Evolutionary conservation across 768 basidiomycete species (phyloP), one percentile per base, ranked within the genome.

Genomic region (Megacollybia marginata): DNA sequence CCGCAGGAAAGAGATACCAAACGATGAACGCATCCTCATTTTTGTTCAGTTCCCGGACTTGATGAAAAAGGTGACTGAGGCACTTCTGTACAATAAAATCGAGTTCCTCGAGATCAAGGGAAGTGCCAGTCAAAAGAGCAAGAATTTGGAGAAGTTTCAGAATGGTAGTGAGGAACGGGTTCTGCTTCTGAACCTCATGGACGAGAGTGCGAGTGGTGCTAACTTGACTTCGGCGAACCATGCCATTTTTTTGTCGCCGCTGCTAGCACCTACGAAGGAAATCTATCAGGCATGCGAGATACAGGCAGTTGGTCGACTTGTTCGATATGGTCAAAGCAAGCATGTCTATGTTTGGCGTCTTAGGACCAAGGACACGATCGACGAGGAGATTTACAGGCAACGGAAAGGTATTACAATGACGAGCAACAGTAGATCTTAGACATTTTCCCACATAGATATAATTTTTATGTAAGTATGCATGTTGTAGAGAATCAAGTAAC

Each of bases 41-140:
- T 97, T 97, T 67, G 88, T 95, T n/a, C 94, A 97, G 61, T 97
- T 94, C 75, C 84, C 81, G 5, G 93, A 96, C 67, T 75, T 97
- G 51, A 91, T 88, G 79, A 82, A 82, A 61, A 96, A 95, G 65
- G 88, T 96, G 31, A 82, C 82, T 8, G 87, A 92, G 53, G 90
- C 92, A 0, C 77, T 97, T 54, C 69, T 64, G 2, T 78, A 79
- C 48, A 75, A 90, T 61, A 77, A 80, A 42, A 80, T 96, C 58
- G 73, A 75, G 40, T 91, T 80, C 69, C 75, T 90, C 47, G 85
- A 91, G 60, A 89, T 95, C 66, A 82, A 79, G 51, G 92, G 92
- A 38, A 77, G 79, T 4, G 85, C 88, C 5, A 75, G 79, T 46
- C 70, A 76, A 55, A 88, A 85, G 71, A 90, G 88, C 65, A 88